These are phyloP conservation scores for Nicotiana attenuata DNA, from an alignment of 257 asterid species.

Conservation along the genomic window DNA sequence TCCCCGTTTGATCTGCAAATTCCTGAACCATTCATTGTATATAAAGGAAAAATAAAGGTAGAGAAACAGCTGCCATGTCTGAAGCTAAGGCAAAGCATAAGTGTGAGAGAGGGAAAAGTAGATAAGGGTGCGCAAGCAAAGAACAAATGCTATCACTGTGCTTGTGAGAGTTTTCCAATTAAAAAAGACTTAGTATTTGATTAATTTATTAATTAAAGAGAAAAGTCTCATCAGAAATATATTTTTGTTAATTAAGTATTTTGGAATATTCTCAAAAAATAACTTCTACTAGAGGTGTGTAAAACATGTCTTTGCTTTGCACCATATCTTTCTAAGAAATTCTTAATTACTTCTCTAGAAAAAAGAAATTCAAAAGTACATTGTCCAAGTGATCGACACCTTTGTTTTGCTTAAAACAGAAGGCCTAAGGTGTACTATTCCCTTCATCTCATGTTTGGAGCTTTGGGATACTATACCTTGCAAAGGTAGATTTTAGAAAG, in stretches of 20 bases:
- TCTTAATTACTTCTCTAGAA: background rate
- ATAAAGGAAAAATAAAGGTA: background rate
- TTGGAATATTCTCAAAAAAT: background rate
- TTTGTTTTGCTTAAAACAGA: background rate
- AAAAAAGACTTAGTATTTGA: background rate
- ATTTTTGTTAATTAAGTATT: background rate
- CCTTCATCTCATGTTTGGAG: background rate
- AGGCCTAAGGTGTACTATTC: background rate
- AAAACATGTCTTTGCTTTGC: background rate
- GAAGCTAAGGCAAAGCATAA: conserved; percentile 45
- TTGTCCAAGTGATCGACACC: background rate
- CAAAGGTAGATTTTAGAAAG: too few species aligned
- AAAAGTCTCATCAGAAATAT: background rate
- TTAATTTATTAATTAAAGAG: too few species aligned
- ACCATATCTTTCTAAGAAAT: background rate
- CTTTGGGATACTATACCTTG: too few species aligned
- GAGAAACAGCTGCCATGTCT: background rate
- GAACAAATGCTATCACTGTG: conserved; percentile 28
- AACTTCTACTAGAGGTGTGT: background rate
- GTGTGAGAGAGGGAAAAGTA: conserved; percentile 14
- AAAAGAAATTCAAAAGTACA: background rate
- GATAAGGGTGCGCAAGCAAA: conserved; percentile 30
- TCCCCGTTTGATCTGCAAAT: background rate
- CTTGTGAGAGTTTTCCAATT: background rate
- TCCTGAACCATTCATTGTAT: background rate